These are phyloP conservation scores for Penicillium parvum DNA, from an alignment of 495 filamentous ascomycete genomes.

Conservation along the genomic window DNA sequence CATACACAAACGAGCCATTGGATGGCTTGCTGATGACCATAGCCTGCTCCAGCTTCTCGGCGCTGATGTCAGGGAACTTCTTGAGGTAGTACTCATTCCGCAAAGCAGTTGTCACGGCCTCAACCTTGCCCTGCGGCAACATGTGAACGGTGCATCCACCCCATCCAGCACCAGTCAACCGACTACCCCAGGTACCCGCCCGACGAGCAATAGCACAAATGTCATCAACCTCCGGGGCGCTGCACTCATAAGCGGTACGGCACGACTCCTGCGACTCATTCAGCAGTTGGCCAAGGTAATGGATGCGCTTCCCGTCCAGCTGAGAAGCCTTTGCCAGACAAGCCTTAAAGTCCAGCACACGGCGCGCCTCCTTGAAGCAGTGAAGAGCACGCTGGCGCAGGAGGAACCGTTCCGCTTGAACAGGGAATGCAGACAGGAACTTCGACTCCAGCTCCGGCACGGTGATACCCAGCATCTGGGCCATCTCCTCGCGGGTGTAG, in stretches of 20 bases:
- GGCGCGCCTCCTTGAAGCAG: conserved; percentile 83
- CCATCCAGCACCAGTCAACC: conserved; percentile 94
- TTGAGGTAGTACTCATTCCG: conserved; percentile 74
- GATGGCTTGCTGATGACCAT: conserved; percentile 86
- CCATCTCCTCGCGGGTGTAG: conserved; percentile 85
- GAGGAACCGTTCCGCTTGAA: conserved; percentile 83
- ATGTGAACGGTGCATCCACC: conserved; percentile 94
- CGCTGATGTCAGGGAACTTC: conserved; percentile 63
- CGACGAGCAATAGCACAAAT: conserved; percentile 73
- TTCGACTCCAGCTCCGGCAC: conserved; percentile 65
- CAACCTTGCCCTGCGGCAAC: conserved; percentile 78
- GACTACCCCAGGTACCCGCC: conserved; percentile 77
- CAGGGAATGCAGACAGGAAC: conserved; percentile 80
- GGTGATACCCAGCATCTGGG: conserved; percentile 62
- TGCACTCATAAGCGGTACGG: conserved; percentile 80
- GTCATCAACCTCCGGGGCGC: conserved; percentile 82
- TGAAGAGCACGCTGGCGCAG: conserved; percentile 83
- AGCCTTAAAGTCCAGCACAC: conserved; percentile 76
- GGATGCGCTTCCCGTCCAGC: conserved; percentile 58
- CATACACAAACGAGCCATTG: conserved; percentile 47
- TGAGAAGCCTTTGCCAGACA: conserved; percentile 55
- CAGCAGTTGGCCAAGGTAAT: conserved; percentile 73
- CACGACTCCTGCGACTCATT: conserved; percentile 88
- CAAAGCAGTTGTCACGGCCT: conserved; percentile 73
- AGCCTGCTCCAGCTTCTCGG: conserved; percentile 69